Evolutionary conservation across 192 early-diverging fungal species (phyloP).

Genomic region (Coemansia nantahalensis): DNA sequence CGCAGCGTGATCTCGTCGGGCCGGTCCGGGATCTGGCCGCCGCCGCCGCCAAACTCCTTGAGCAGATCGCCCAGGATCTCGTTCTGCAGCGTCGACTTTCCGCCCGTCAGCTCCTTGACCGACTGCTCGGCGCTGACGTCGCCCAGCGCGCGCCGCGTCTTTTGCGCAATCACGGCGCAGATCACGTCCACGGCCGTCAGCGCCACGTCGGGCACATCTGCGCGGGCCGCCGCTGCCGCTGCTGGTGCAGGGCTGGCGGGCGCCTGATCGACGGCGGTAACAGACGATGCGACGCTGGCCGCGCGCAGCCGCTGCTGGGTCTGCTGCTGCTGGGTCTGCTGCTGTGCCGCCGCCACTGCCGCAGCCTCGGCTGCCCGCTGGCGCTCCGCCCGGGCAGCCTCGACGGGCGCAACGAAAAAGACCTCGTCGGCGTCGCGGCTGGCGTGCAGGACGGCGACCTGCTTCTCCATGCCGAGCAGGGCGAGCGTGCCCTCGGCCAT

Average conservation of each 20-base stretch:
- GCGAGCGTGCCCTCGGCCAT: slow-evolving; percentile 90
- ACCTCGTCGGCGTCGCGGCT: slow-evolving; percentile 22
- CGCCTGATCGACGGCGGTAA: neutral
- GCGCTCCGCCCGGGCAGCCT: slow-evolving; percentile 65
- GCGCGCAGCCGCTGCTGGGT: neutral
- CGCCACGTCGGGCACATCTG: slow-evolving; percentile 67
- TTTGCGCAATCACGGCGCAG: slow-evolving; percentile 82
- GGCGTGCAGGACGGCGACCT: slow-evolving; percentile 20
- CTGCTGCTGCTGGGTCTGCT: slow-evolving; percentile 62
- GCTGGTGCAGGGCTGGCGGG: neutral
- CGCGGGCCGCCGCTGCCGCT: slow-evolving; percentile 3
- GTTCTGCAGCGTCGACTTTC: slow-evolving; percentile 96
- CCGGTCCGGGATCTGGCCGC: slow-evolving; percentile 78
- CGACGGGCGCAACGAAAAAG: slow-evolving; percentile 58
- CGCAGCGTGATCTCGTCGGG: slow-evolving; percentile 82
- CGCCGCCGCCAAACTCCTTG: slow-evolving; percentile 79
- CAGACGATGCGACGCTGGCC: too few relatives aligned
- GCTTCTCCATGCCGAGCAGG: slow-evolving; percentile 44
- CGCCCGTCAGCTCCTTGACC: slow-evolving; percentile 83
- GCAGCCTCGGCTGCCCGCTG: slow-evolving; percentile 63
- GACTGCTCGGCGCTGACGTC: slow-evolving; percentile 63
- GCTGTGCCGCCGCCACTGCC: slow-evolving; percentile 21
- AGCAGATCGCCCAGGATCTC: slow-evolving; percentile 95
- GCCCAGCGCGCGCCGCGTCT: slow-evolving; percentile 76
- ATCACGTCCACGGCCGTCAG: slow-evolving; percentile 79